Base-by-base conservation (phyloP, 345 rosid genomes). In the Citrus medica region DNA sequence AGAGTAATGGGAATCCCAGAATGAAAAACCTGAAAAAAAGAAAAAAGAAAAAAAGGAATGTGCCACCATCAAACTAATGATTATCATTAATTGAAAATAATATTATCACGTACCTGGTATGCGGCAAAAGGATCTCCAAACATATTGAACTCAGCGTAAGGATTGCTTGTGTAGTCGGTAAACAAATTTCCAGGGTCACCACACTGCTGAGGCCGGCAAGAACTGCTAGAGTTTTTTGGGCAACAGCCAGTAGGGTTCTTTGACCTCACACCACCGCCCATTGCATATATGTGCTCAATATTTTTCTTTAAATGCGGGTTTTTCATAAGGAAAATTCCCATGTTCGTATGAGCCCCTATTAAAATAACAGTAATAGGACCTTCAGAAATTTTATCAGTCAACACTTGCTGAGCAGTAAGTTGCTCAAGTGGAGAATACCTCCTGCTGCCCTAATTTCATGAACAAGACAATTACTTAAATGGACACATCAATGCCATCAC, bases 81-180 rank as follows among this genome's bases (percentile, higher is more conserved):
- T 22, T 32, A 46, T 58, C 12, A 73, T 61, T 21, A 24, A 30
- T 28, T 22, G 10, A 6, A 3, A 17, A 9, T 19, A 55, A 27
- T 33, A 16, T 22, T 59, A 40, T 38, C 17, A 1, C 22, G 68
- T 64, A 92, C 97, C 92, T 93, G 98, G 77, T 93, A 92, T 51
- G 98, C 90, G 64, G 98, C 94, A 63, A 95, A 93, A 73, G 98
- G 98, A 78, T 95, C 98, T 33, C 74, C 91, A 60, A 92, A 95
- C 53, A 92, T 84, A 82, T 95, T 95, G 83, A 92, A 95, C 86
- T 95, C 98, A 1, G 95, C 98, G 66, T 88, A 95, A 69, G 98
- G 98, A 81, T 93, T 95, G 67, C 89, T 89, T n/a, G 82, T 64
- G 60, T 84, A 93, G 83, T 81, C 90, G 9, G 98, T 87, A 83